Percentiles rank a stretch among this genome's conserved stretches.
Evolutionary conservation across 176 grass and related monocot species (phyloP).

Genomic region (Carex scoparia): DNA sequence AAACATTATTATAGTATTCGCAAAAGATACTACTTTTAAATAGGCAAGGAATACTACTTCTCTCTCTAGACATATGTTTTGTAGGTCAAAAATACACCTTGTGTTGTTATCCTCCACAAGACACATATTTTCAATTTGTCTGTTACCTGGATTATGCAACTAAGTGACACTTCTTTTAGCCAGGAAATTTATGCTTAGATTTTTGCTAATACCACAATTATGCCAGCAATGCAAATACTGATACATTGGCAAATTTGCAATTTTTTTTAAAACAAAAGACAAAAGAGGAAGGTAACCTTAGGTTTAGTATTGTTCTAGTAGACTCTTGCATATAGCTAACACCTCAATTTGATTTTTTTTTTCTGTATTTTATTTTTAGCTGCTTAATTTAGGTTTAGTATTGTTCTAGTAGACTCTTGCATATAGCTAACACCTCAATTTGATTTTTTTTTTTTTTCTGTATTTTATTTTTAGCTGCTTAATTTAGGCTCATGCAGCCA

Average conservation of each 20-base stretch:
- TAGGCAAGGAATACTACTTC: neutral
- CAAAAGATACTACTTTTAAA: neutral
- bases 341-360: neutral
- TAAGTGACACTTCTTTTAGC: neutral
- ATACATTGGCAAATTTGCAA: neutral
- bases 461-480: neutral
- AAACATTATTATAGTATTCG: neutral
- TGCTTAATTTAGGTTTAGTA: neutral
- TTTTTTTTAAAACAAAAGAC: neutral
- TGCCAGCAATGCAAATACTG: neutral
- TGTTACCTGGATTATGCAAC: neutral
- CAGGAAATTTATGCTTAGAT: neutral
- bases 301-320: neutral
- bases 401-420: neutral
- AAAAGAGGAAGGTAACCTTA: neutral
- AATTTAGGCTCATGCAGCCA: neutral
- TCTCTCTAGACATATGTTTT: neutral
- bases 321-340: neutral
- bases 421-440: neutral
- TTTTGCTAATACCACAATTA: neutral
- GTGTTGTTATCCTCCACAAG: neutral
- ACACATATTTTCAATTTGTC: neutral
- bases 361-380: neutral
- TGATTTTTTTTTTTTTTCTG: constrained; percentile 4
- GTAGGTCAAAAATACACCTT: neutral